Evolutionary conservation across 768 basidiomycete genomes (phyloP).

Genomic region (Gymnopilus junonius): DNA sequence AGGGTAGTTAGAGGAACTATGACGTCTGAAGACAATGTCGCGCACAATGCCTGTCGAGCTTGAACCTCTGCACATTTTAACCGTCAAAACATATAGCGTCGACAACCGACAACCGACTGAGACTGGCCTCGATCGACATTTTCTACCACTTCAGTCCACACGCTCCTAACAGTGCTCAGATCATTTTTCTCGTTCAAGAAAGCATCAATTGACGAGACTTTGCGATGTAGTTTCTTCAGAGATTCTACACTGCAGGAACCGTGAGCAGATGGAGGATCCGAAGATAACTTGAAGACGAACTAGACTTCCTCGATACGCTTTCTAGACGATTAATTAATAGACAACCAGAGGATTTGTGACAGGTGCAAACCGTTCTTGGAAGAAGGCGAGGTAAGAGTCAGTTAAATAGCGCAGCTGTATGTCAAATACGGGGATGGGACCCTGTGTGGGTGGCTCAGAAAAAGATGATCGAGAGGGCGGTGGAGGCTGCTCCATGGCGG

Average conservation of each 20-base stretch:
- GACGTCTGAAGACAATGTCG: constrained; percentile 73
- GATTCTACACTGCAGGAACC: constrained; percentile 64
- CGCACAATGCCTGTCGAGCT: constrained; percentile 77
- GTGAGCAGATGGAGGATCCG: not conserved
- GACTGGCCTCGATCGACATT: constrained; percentile 78
- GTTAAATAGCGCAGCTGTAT: constrained; percentile 67
- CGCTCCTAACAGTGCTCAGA: constrained; percentile 64
- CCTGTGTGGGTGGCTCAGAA: constrained; percentile 43
- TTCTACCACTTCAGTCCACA: constrained; percentile 86
- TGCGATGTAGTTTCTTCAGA: constrained; percentile 72
- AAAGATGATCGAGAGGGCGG: constrained; percentile 44
- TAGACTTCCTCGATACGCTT: constrained; percentile 86
- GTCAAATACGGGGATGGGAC: constrained; percentile 75
- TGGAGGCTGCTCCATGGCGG: constrained; percentile 33
- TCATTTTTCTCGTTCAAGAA: constrained; percentile 76
- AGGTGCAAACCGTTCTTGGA: constrained; percentile 73
- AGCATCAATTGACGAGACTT: constrained; percentile 69
- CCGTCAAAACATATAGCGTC: too few species aligned
- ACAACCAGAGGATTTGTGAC: constrained; percentile 22
- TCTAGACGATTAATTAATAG: constrained; percentile 40
- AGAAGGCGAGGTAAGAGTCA: constrained; percentile 83
- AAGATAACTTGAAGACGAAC: constrained; percentile 45
- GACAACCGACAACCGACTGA: too few species aligned
- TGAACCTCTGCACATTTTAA: constrained; percentile 73
- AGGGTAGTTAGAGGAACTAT: constrained; percentile 68